Percentiles rank a stretch among this genome's conserved stretches.
phyloP scores from a whole-genome alignment of 305 asterid genomes.

The Fraxinus floribunda region DNA sequence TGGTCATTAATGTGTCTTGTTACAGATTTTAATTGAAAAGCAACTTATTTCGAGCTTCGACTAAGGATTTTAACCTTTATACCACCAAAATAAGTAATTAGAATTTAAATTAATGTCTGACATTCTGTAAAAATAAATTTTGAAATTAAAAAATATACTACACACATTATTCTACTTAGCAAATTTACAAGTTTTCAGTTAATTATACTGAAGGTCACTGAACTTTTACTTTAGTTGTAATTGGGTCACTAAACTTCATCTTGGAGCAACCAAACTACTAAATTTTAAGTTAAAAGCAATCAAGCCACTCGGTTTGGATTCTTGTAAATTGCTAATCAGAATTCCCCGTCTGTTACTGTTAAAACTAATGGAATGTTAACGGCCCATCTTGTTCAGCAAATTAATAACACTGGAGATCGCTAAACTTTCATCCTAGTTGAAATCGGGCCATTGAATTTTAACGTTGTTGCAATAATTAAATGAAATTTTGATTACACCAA shows the following conservation, averaged over 20 bases:
- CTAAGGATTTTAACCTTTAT: neutral
- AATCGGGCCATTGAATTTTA: neutral
- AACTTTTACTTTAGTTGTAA: neutral
- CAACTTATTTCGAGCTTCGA: neutral
- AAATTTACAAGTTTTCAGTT: neutral
- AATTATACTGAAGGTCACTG: neutral
- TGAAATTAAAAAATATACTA: neutral
- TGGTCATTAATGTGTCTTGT: neutral
- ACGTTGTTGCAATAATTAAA: neutral
- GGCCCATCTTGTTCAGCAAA: neutral
- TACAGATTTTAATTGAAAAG: neutral
- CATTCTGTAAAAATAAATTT: no score
- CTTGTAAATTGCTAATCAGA: no score
- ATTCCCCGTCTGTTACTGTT: neutral
- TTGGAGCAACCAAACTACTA: neutral
- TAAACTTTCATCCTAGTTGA: neutral
- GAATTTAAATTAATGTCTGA: neutral
- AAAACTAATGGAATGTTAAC: no score
- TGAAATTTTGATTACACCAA: neutral
- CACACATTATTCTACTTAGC: neutral
- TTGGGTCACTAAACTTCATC: neutral
- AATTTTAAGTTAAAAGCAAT: no score
- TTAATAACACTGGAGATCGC: neutral
- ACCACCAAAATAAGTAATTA: neutral
- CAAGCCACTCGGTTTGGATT: neutral